phyloP scores from a whole-genome alignment of 805 yeast genomes.

The Teunomyces kruisii region DNA sequence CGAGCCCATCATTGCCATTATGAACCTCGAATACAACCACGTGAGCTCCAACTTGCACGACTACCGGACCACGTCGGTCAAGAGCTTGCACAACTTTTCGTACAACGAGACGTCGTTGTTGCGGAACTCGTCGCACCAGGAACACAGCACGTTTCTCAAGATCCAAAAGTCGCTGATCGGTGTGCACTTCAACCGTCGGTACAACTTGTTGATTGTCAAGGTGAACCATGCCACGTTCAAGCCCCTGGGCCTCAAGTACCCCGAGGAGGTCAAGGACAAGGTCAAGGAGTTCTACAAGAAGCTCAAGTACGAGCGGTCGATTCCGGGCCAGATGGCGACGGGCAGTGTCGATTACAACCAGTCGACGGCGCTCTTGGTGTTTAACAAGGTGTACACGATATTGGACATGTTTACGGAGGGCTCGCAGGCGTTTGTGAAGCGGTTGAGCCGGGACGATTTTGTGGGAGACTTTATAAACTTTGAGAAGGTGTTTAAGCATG shows the following conservation, averaged over 20 bases:
- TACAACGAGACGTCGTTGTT: constrained; percentile 4
- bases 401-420: constrained; percentile 17
- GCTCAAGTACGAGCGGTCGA: constrained; percentile 14
- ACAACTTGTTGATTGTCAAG: constrained; percentile 24
- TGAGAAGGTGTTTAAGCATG: constrained; percentile 15
- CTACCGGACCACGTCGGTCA: constrained; percentile 21
- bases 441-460: constrained; percentile 25
- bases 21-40: constrained; percentile 28
- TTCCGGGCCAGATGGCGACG: constrained; percentile 6
- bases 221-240: constrained; percentile 19
- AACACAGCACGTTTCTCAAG: constrained; percentile 5
- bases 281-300: constrained; percentile 16
- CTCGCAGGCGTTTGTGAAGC: constrained; percentile 16
- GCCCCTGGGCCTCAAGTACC: constrained; percentile 10
- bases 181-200: constrained; percentile 19
- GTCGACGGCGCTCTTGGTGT: constrained; percentile 22
- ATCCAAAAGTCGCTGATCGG: constrained; percentile 17
- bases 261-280: constrained; percentile 16
- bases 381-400: constrained; percentile 19
- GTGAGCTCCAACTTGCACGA: constrained; percentile 31
- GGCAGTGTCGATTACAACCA: constrained; percentile 15
- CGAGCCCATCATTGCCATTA: constrained; percentile 40
- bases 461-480: constrained; percentile 29
- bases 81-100: constrained; percentile 19
- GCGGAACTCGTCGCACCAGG: background rate